phyloP scores from a whole-genome alignment of 345 rosid genomes.

The Xanthoceras sorbifolium region DNA sequence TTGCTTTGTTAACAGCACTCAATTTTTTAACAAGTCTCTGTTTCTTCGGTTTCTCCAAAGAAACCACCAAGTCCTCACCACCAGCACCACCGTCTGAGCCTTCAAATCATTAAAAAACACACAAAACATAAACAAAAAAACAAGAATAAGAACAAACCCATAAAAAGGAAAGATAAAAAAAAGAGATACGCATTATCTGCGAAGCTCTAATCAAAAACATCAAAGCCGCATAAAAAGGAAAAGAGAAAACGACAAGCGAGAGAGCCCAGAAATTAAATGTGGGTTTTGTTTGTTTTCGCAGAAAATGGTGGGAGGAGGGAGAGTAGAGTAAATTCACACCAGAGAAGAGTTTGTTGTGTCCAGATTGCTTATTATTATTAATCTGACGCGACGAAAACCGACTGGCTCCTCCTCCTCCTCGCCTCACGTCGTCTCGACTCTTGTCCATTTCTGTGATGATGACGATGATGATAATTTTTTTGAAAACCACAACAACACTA shows the following conservation, averaged over 20 bases:
- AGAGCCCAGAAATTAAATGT: neutral
- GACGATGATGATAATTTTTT: too few relatives aligned
- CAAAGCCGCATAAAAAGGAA: neutral
- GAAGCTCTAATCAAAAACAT: conserved; percentile 25
- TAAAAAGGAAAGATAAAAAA: conserved; percentile 16
- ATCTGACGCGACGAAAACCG: conserved; percentile 53
- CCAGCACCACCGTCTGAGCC: conserved; percentile 28
- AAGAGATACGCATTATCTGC: conserved; percentile 22
- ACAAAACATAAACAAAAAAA: conserved; percentile 16
- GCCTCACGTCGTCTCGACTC: conserved; percentile 61
- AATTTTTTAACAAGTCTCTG: conserved; percentile 49
- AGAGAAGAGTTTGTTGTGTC: conserved; percentile 43
- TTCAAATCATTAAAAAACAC: conserved; percentile 19
- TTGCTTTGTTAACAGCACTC: conserved; percentile 41
- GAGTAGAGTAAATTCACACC: conserved; percentile 36
- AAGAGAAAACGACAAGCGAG: conserved; percentile 40
- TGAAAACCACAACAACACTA: neutral
- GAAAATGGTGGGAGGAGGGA: neutral
- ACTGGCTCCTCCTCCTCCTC: conserved; percentile 38
- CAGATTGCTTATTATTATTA: conserved; percentile 37
- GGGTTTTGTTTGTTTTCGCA: conserved; percentile 20
- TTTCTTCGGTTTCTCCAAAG: conserved; percentile 58
- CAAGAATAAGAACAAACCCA: conserved; percentile 2
- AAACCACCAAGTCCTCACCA: conserved; percentile 29
- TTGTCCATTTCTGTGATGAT: conserved; percentile 57